A percentile compares a stretch with the other conserved stretches of the same genome.
phyloP scores from a whole-genome alignment of 768 basidiomycete genomes.

The Lenzites betulinus region DNA sequence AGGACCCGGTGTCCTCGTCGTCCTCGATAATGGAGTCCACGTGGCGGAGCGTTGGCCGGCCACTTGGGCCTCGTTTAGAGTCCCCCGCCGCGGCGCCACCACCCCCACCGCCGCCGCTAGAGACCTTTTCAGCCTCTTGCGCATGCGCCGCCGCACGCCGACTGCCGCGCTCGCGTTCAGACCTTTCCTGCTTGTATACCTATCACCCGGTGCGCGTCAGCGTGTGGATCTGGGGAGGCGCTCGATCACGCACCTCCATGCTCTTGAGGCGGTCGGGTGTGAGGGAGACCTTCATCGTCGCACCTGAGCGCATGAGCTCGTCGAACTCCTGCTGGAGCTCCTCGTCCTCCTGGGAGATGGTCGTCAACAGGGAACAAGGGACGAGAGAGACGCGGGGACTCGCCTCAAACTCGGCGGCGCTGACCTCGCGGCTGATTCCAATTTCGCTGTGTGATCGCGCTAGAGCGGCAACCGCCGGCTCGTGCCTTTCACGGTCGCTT shows the following conservation, averaged over 20 bases:
- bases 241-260: conserved; percentile 74
- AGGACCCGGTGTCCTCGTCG: conserved; percentile 51
- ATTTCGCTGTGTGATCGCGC: conserved; percentile 40
- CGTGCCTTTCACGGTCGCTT: conserved; percentile 43
- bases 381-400: conserved; percentile 7
- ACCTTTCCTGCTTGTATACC: conserved; percentile 78
- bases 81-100: conserved; percentile 17
- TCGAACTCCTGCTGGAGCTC: conserved; percentile 78
- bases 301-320: conserved; percentile 83
- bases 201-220: conserved; percentile 28
- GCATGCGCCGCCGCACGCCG: conserved; percentile 7
- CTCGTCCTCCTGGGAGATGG: conserved; percentile 47
- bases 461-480: conserved; percentile 25
- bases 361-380: conserved; percentile 1
- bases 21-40: conserved; percentile 65
- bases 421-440: conserved; percentile 16
- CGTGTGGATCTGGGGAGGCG: conserved; percentile 13
- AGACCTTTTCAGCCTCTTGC: conserved; percentile 8
- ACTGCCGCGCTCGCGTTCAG: conserved; percentile 29
- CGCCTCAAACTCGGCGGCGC: conserved; percentile 25
- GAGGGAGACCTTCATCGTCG: conserved; percentile 94
- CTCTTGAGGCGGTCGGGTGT: conserved; percentile 92
- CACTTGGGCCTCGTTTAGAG: conserved; percentile 22
- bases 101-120: conserved; percentile 4
- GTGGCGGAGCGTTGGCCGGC: conserved; percentile 48